These are phyloP conservation scores for Coemansia sp. DNA, from an alignment of 192 early-diverging fungal species.

Conservation along the genomic window DNA sequence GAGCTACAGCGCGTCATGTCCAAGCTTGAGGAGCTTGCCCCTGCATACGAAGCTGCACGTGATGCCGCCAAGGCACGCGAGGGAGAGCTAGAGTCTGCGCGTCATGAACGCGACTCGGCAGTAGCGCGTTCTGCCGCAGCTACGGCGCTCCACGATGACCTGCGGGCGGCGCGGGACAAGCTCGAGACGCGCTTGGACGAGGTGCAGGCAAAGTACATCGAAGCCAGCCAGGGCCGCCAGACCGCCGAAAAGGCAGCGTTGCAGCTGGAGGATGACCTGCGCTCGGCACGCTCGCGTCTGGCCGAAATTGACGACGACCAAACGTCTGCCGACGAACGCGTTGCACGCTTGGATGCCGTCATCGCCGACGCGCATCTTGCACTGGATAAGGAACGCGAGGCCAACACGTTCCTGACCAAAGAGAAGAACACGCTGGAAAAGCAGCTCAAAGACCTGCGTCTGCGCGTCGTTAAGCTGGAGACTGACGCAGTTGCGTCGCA, in stretches of 20 bases:
- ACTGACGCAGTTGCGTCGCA: slow-evolving; percentile 62
- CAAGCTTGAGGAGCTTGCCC: slow-evolving; percentile 63
- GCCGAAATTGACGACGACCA: slow-evolving; percentile 74
- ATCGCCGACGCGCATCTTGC: slow-evolving; percentile 57
- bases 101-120: slow-evolving; percentile 60
- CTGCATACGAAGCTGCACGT: slow-evolving; percentile 51
- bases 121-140: slow-evolving; percentile 57
- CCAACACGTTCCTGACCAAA: slow-evolving; percentile 73
- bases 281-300: slow-evolving; percentile 67
- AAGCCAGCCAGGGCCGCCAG: slow-evolving; percentile 64
- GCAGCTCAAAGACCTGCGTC: slow-evolving; percentile 75
- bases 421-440: slow-evolving; percentile 79
- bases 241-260: slow-evolving; percentile 69
- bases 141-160: slow-evolving; percentile 62
- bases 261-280: slow-evolving; percentile 73
- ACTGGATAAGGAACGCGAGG: slow-evolving; percentile 65
- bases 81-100: slow-evolving; percentile 62
- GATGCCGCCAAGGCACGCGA: slow-evolving; percentile 63
- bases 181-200: slow-evolving; percentile 79
- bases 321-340: slow-evolving; percentile 64
- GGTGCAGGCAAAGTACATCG: slow-evolving; percentile 58
- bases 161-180: slow-evolving; percentile 70
- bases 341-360: slow-evolving; percentile 54
- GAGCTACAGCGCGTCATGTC: slow-evolving; percentile 68
- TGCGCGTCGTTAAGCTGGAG: slow-evolving; percentile 77